Conservation (phyloP, 257 asterid species). For the Lithospermum erythrorhizon region DNA sequence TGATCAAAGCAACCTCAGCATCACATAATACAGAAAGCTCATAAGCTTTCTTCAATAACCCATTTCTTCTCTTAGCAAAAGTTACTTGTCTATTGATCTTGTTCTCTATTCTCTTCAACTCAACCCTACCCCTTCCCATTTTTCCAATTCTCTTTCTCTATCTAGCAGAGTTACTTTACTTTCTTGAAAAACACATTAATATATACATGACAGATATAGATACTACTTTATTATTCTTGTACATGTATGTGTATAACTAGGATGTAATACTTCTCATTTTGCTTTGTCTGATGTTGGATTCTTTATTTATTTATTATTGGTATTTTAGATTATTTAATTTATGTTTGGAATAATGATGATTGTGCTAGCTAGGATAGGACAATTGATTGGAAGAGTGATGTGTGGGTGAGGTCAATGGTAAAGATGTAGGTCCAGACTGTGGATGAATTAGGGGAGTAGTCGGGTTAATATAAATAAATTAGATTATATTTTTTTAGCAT, state of each 20-base stretch:
- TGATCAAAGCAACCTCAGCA: constrained; percentile 91
- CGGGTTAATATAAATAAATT: too few species aligned
- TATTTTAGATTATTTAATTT: too few species aligned
- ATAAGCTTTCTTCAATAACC: constrained; percentile 90
- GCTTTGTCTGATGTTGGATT: neutral
- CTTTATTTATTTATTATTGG: neutral
- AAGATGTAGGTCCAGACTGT: constrained; percentile 7
- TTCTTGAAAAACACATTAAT: constrained; percentile 4
- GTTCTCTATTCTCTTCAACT: constrained; percentile 93
- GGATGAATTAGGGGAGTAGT: too few species aligned
- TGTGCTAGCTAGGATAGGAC: too few species aligned
- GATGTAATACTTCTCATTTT: neutral
- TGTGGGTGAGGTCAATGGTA: constrained; percentile 14
- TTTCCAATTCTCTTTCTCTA: constrained; percentile 9
- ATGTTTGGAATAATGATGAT: too few species aligned
- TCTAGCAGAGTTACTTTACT: constrained; percentile 4
- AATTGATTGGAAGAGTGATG: constrained; percentile 2
- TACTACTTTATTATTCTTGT: neutral
- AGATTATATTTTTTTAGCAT: too few species aligned
- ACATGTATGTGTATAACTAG: constrained; percentile 1
- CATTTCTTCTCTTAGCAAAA: constrained; percentile 90
- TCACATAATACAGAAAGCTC: constrained; percentile 95
- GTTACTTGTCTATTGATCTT: constrained; percentile 96
- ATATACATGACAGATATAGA: neutral
- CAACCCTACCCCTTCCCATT: constrained; percentile 90